phyloP scores from a whole-genome alignment of 129 eudicot species.

The Saussurea involucrata region DNA sequence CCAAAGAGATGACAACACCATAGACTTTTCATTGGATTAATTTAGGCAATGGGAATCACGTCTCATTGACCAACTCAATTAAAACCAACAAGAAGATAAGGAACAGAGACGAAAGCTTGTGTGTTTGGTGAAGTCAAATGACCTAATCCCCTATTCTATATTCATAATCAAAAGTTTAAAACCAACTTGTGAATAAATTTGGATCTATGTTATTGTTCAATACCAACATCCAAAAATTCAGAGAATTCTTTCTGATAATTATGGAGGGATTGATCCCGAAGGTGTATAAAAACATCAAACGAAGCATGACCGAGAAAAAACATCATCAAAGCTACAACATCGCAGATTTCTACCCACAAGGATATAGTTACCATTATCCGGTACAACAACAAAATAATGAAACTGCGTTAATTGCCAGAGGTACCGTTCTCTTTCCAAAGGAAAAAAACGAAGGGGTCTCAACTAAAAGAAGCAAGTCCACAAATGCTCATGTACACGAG shows the following conservation, averaged over 20 bases:
- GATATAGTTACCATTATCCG: slow-evolving; percentile 21
- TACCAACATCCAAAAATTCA: background rate
- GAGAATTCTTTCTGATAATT: background rate
- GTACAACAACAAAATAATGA: background rate
- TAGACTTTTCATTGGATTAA: slow-evolving; percentile 14
- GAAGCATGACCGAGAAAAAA: slow-evolving; percentile 17
- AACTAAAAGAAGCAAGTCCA: slow-evolving; percentile 23
- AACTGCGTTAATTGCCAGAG: background rate
- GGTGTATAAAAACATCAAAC: slow-evolving; percentile 24
- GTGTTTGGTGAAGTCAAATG: slow-evolving; percentile 17
- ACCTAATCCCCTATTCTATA: background rate
- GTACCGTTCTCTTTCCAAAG: background rate
- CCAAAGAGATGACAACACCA: slow-evolving; percentile 7
- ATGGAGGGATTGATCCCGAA: slow-evolving; percentile 31
- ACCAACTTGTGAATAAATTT: background rate
- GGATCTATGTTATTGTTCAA: background rate
- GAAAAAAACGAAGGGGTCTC: background rate
- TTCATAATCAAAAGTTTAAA: background rate
- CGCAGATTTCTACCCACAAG: slow-evolving; percentile 27
- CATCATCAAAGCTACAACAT: slow-evolving; percentile 17
- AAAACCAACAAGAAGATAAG: background rate
- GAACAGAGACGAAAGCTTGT: background rate
- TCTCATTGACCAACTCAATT: slow-evolving; percentile 9
- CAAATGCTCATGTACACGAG: slow-evolving; percentile 5
- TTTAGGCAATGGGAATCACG: background rate